Base-by-base conservation (phyloP, 768 basidiomycete species). In the Tricholomella constricta region DNA sequence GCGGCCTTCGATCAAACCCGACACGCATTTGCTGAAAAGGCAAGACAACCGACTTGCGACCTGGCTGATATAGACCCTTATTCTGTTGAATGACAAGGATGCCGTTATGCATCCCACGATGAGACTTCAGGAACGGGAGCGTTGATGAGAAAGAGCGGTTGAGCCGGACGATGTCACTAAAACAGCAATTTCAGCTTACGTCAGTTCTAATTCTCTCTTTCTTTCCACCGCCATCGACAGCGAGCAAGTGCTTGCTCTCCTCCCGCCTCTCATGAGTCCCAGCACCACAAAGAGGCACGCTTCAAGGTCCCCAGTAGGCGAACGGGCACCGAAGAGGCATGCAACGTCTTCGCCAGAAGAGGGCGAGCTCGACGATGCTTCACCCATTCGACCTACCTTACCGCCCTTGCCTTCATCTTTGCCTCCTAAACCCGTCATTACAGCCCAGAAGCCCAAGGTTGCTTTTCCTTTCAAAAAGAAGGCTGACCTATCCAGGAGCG, bases 381-480 rank as follows among this genome's bases (percentile, higher is more conserved):
- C 62, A 14, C 48, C 64, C 49, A 19, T 37, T 47, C 59, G 55
- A 61, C 40, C 61, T 29, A 52, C 65, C 46, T 53, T 61, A 37
- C 47, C 57, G 38, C 52, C 65, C 34, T 56, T 66, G 31, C 62
- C 65, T 45, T 60, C 70, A 34, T 61, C 65, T 20, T 59, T 69
- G 43, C 73, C 74, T n/a, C 57, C 69, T 0, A 74, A 77, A 59
- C 68, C 75, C 43, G 61, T 46, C 26, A 32, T 25, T 36, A 10
- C 60, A 60, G 19, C 62, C 56, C 17, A 56, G 59, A 69, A 81
- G 65, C 42, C 72, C 17, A 83, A 81, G 62, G 78, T 89, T 20
- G 82, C 86, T 8, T 91, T 89, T 68, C 90, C 90, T 1, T 91
- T 91, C 74, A 91, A 91, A 70, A 79, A 73, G 65, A 81, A 75